Percentiles rank a stretch among this genome's conserved stretches.
Evolutionary conservation across 352 stramenopile genomes (phyloP).

Genomic region (Phytophthora ramorum): DNA sequence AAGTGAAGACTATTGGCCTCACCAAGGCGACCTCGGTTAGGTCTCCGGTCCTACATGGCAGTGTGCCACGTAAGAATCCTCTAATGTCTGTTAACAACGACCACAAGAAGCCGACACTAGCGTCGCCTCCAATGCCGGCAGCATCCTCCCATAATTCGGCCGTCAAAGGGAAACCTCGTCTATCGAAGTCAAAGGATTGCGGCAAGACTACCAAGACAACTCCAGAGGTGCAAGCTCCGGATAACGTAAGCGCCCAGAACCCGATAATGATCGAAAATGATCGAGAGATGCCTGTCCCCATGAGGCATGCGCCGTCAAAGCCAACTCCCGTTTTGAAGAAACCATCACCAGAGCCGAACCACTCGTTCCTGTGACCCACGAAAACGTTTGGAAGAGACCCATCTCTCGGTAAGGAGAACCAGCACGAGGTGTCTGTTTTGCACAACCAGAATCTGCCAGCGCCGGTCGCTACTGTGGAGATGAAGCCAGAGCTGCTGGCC

Average conservation of each 20-base stretch:
- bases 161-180: background rate
- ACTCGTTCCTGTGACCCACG: background rate
- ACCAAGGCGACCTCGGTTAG: background rate
- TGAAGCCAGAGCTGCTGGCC: constrained; percentile 43
- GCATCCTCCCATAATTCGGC: background rate
- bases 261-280: background rate
- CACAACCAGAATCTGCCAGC: background rate
- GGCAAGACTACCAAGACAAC: background rate
- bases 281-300: background rate
- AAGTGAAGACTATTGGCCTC: background rate
- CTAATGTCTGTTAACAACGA: background rate
- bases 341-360: background rate
- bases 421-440: background rate
- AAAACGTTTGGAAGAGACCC: background rate
- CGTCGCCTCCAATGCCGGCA: background rate
- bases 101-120: background rate
- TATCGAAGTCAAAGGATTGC: background rate
- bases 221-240: background rate
- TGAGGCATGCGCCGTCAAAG: background rate
- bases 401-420: constrained; percentile 22
- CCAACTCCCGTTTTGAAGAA: background rate
- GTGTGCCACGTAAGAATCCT: background rate
- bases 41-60: background rate
- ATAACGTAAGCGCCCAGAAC: background rate
- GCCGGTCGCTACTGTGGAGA: constrained; percentile 2